Base-by-base conservation (phyloP, 768 basidiomycete species). In the Rhizopogon sp. region DNA sequence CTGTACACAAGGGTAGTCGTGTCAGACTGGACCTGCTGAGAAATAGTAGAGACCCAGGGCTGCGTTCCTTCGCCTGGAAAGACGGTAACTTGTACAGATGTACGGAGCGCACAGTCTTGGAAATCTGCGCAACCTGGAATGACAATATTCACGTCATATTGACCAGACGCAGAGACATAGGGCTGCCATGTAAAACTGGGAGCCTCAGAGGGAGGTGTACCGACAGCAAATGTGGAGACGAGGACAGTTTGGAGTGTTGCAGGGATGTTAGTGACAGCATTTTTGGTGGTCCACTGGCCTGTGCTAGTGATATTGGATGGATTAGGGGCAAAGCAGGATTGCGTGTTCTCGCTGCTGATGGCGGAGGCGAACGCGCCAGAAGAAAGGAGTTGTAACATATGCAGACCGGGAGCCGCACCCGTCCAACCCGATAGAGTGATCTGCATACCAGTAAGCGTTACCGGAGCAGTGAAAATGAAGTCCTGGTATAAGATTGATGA, bases 141-240 rank as follows among this genome's bases (percentile, higher is more conserved):
- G 43, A 90, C 77, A 41, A 98, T 66, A 70, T 87, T 89, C 59
- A 98, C 76, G 41, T 87, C 81, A 70, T 99, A 99, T 56, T 82
- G 73, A 33, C 94, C 97, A 3, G 89, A 79, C 9, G 90, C 87
- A 0, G 91, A 91, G n/a, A 98, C 87, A 63, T 92, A 93, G 0
- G 95, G 95, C 69, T 82, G 79, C 87, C 92, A 97, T 0, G 90
- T 94, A 66, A 96, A 82, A 37, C 79, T 84, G 13, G 97, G 91
- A n/a, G 81, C 82, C 29, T 79, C 69, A 1, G 80, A 65, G 3
- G 84, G 54, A 1, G 83, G 60, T 0, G 88, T 86, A 14, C 83
- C 86, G 33, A 88, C 87, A 31, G 75, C 61, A 11, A 93, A 80
- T 1, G 73, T 73, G 14, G 93, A 79, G 22, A 86, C 79, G 16